Base-by-base conservation (phyloP, 495 filamentous ascomycete genomes). In the Collariella sp. region DNA sequence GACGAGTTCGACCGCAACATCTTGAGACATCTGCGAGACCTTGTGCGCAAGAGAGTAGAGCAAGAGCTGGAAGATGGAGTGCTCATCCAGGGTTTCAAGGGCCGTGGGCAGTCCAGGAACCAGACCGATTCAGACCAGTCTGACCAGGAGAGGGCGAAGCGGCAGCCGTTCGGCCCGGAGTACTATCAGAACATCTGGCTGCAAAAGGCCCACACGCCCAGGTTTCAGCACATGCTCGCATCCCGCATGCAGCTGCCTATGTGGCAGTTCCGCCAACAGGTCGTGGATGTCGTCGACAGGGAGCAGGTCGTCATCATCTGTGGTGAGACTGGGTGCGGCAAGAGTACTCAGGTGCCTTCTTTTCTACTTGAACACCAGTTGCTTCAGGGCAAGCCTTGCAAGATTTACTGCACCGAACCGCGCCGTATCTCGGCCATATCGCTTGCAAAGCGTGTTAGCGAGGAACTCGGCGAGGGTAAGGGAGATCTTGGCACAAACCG, bases 351-450 rank as follows among this genome's bases (percentile, higher is more conserved):
- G 66, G 86, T 96, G 5, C 93, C 93, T 22, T 83, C 89, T 2
- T 98, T 88, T 66, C 81, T 98, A 18, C 72, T 98, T 1, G 93
- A 98, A 61, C 79, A 94, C 56, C 85, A 96, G 61, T 79, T 98
- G 57, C 80, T 81, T 12, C 74, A 83, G 41, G 90, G 90, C 7
- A 86, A 82, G 35, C 71, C 78, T 13, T 96, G 91, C 71, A 96
- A 91, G 64, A 83, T 98, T 16, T 96, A 91, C 67, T 94, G 91
- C 64, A 96, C 93, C 0, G 88, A 97, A 64, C 93, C 93, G n/a
- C 83, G 93, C 11, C 80, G 93, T 64, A 98, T 98, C 55, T 98
- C 93, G 5, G 93, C 93, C 7, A 89, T 97, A 20, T 96, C 91
- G 15, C 74, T 98, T 24, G 93, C 93, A 19, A 78, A 84, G 23